Conservation (phyloP, 129 eudicot species). For the Smallanthus sonchifolius region DNA sequence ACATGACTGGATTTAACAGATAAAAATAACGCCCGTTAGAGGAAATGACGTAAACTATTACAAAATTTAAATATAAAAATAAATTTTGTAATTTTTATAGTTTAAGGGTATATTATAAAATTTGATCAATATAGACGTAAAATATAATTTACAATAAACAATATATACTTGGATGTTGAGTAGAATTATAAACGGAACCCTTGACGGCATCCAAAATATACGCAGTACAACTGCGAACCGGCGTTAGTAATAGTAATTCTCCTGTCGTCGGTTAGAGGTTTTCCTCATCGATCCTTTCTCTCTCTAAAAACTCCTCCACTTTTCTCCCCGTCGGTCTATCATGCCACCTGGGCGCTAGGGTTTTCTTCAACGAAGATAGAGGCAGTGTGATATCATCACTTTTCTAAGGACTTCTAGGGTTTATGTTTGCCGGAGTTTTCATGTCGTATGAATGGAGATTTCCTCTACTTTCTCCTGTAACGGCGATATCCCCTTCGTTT, state of each 20-base stretch:
- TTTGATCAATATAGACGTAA: too few species aligned
- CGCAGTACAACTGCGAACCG: background rate
- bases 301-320: slow-evolving; percentile 8
- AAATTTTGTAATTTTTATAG: too few species aligned
- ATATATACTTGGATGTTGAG: background rate
- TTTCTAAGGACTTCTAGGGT: slow-evolving; percentile 25
- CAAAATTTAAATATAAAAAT: too few species aligned
- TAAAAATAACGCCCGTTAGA: too few species aligned
- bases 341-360: slow-evolving; percentile 33
- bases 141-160: too few species aligned
- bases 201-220: slow-evolving; percentile 18
- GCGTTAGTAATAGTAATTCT: slow-evolving; percentile 17
- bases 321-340: background rate
- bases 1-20: too few species aligned
- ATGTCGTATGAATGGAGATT: slow-evolving; percentile 65
- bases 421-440: slow-evolving; percentile 41
- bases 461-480: slow-evolving; percentile 28
- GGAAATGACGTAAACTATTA: too few species aligned
- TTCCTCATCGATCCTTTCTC: slow-evolving; percentile 20
- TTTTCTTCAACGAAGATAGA: slow-evolving; percentile 13
- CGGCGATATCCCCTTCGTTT: slow-evolving; percentile 27
- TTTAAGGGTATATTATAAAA: too few species aligned
- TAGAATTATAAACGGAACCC: slow-evolving; percentile 12
- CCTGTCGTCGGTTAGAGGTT: slow-evolving; percentile 29
- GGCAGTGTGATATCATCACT: background rate